Conservation (phyloP, 345 rosid species). For the Melaleuca quinquenervia region DNA sequence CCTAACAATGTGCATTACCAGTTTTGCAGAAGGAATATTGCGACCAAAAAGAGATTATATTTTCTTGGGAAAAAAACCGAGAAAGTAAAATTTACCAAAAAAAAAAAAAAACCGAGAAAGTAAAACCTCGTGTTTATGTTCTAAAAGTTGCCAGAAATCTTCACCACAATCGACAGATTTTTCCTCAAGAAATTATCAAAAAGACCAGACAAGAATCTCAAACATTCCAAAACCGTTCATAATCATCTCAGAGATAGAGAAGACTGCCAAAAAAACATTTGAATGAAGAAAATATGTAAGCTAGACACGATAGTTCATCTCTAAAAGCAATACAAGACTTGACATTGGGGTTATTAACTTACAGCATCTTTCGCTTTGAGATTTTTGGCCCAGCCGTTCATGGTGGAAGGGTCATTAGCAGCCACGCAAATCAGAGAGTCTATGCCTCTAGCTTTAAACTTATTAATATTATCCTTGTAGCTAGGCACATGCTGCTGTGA, state of each 20-base stretch:
- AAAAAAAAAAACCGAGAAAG: too few species aligned
- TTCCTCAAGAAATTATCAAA: background rate
- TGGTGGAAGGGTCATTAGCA: slow-evolving; percentile 58
- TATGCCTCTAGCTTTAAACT: slow-evolving; percentile 77
- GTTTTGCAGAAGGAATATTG: too few species aligned
- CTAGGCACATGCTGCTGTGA: slow-evolving; percentile 91
- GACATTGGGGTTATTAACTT: slow-evolving; percentile 5
- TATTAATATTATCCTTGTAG: slow-evolving; percentile 60
- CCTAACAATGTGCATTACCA: too few species aligned
- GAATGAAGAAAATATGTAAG: background rate
- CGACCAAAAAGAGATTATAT: too few species aligned
- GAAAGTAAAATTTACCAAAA: too few species aligned
- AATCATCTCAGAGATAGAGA: too few species aligned
- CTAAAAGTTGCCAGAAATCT: background rate
- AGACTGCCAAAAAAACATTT: too few species aligned
- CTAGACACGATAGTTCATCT: background rate
- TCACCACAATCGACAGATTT: background rate
- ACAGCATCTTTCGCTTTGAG: slow-evolving; percentile 61
- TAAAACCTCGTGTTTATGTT: background rate
- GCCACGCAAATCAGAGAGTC: slow-evolving; percentile 75
- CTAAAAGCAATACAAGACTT: background rate
- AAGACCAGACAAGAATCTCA: background rate
- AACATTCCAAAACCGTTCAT: too few species aligned
- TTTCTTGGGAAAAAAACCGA: too few species aligned
- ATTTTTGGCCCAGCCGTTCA: slow-evolving; percentile 83